These are phyloP conservation scores for Saitozyma sp. DNA, from an alignment of 768 basidiomycete genomes.

Conservation along the genomic window DNA sequence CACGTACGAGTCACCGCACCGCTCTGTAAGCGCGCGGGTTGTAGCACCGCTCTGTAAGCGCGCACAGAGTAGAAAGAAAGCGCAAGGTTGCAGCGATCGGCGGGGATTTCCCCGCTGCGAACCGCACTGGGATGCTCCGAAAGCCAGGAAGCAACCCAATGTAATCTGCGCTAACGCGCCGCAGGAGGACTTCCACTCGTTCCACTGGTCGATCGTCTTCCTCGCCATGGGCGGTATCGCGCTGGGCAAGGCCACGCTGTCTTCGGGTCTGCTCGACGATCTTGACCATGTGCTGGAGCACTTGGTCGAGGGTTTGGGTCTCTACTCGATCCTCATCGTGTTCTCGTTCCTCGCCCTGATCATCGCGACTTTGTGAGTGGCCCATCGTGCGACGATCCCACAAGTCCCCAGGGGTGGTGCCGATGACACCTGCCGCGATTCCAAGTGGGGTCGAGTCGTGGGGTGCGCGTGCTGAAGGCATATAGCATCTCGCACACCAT, in stretches of 20 bases:
- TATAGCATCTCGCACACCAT: conserved; percentile 89
- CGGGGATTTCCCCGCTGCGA: background rate
- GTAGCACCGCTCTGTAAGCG: too few species aligned
- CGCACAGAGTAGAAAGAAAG: too few species aligned
- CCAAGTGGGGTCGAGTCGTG: too few species aligned
- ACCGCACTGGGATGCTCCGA: background rate
- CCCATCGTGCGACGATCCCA: background rate
- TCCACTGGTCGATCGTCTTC: conserved; percentile 50
- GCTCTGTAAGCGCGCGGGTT: too few species aligned
- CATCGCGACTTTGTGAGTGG: conserved; percentile 51
- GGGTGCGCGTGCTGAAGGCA: too few species aligned
- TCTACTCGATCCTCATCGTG: conserved; percentile 71
- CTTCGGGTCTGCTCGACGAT: conserved; percentile 80
- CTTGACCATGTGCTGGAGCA: conserved; percentile 62
- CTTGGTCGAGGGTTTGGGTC: conserved; percentile 63
- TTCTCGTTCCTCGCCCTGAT: conserved; percentile 58
- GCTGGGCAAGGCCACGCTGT: conserved; percentile 85
- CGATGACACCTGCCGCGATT: too few species aligned
- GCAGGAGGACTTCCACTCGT: conserved; percentile 55
- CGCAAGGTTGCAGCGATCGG: too few species aligned
- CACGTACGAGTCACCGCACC: background rate
- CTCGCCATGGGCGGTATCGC: conserved; percentile 84
- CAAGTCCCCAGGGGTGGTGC: too few species aligned
- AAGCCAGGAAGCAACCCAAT: background rate
- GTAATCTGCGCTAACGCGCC: background rate